These are phyloP conservation scores for Marasmius tenuissimus DNA, from an alignment of 1,284 basidiomycete genomes.

Conservation along the genomic window DNA sequence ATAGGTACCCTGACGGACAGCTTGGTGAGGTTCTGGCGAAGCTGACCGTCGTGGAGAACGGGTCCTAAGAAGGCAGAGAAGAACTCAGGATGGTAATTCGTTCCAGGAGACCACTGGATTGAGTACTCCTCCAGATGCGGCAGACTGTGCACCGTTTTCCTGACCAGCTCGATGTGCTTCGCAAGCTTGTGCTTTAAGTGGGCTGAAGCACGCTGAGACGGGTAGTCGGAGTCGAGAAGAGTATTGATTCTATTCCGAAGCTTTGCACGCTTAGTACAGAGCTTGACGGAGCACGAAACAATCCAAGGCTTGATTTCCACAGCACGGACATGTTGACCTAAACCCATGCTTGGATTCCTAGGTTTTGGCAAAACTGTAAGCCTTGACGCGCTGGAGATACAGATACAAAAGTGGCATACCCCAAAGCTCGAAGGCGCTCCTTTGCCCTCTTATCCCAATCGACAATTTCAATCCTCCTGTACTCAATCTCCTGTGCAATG, in stretches of 20 bases:
- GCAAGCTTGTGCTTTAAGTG: constrained; percentile 29
- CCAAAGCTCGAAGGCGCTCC: constrained; percentile 28
- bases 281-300: constrained; percentile 30
- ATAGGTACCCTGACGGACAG: constrained; percentile 38
- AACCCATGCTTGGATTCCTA: constrained; percentile 7
- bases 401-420: constrained; percentile 20
- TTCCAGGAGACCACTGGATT: constrained; percentile 34
- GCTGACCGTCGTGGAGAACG: constrained; percentile 22
- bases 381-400: background rate
- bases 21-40: constrained; percentile 29
- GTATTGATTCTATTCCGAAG: constrained; percentile 23
- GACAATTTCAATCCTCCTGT: constrained; percentile 24
- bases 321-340: constrained; percentile 26
- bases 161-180: constrained; percentile 33
- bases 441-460: constrained; percentile 31
- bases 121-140: constrained; percentile 32
- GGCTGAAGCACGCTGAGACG: constrained; percentile 25
- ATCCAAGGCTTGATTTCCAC: constrained; percentile 37
- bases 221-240: constrained; percentile 29
- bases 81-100: constrained; percentile 30
- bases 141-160: constrained; percentile 28
- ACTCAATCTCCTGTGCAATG: constrained; percentile 26
- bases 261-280: constrained; percentile 25
- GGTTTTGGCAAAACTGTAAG: background rate
- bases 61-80: constrained; percentile 34